Conservation (phyloP, 345 rosid genomes). For the Citrus cavaleriei region DNA sequence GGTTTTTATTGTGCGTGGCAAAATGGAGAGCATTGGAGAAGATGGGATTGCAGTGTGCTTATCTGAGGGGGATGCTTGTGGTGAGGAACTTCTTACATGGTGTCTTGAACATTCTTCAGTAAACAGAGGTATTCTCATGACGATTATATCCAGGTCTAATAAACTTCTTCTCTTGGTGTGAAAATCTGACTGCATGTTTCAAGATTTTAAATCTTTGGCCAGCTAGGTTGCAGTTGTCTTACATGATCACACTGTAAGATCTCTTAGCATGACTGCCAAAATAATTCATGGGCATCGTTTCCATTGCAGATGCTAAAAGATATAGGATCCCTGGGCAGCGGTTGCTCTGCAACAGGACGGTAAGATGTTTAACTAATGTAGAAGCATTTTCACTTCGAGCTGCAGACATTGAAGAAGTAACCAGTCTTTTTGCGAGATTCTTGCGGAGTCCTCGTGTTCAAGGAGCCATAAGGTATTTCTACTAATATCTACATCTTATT, state of each 20-base stretch:
- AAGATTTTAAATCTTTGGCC: neutral
- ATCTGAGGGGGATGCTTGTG: conserved; percentile 73
- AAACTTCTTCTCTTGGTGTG: neutral
- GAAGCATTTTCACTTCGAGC: conserved; percentile 85
- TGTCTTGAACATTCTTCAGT: conserved; percentile 77
- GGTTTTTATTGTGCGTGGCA: conserved; percentile 86
- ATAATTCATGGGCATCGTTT: conserved; percentile 1
- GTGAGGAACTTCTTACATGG: conserved; percentile 93
- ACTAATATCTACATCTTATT: neutral
- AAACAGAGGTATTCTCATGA: conserved; percentile 39
- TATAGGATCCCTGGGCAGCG: conserved; percentile 43
- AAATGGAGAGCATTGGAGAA: conserved; percentile 63
- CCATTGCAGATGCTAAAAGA: conserved; percentile 50
- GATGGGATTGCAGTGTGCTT: conserved; percentile 41
- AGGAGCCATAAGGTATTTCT: conserved; percentile 74
- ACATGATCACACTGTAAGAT: neutral
- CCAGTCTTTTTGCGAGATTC: conserved; percentile 58
- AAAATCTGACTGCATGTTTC: neutral
- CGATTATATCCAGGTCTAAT: neutral
- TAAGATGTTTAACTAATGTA: conserved; percentile 66
- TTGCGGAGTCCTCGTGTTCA: conserved; percentile 62
- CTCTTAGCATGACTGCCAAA: conserved; percentile 2
- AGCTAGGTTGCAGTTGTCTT: neutral
- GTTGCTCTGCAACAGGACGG: conserved; percentile 51
- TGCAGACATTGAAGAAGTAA: conserved; percentile 81